Base-by-base conservation (phyloP, 2,329 filamentous ascomycete species). In the Helotiales sp. region DNA sequence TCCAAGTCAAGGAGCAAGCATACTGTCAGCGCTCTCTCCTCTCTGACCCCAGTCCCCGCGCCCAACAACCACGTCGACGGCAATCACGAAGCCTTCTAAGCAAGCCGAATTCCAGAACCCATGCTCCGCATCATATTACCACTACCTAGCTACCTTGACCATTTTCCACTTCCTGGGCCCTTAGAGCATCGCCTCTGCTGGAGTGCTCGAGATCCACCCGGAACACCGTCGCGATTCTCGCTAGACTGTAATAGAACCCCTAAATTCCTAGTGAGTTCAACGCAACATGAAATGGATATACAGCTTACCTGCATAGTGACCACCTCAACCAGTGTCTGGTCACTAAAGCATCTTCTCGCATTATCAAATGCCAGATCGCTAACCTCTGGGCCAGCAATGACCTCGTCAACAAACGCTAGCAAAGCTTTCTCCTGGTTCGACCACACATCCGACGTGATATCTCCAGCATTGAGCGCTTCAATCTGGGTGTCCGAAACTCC, bases 301-400 rank as follows among this genome's bases (percentile, higher is more conserved):
- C 34, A n/a, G 28, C 65, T 71, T 58, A 72, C 72, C 72, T 72
- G 69, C 60, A 73, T 67, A 22, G 71, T 70, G 6, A 73, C 70
- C 15, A 72, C 61, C 40, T 73, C 72, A 3, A 73, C 72, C 40
- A 73, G 64, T 15, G 59, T 63, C 43, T 72, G 72, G 49, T 73
- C 72, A 52, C 66, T 68, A 28, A 69, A 72, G 45, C 63, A 65
- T n/a, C 66, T 65, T 43, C 68, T 72, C 3, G 69, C 72, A 49
- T 67, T 65, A 8, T 47, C 63, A 57, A 73, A 73, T 11, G 71
- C 64, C 20, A 43, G n/a, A 20, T 72, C 66, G 22, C 64, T 69
- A 32, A 73, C 70, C 32, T 70, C 70, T 17, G 69, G 68, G 15
- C 70, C 68, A 17, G 61, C 37, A 45, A 73, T 68, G 15, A 73